Percentiles rank a stretch among this genome's conserved stretches.
Evolutionary conservation across 2,329 filamentous ascomycete genomes (phyloP).

Genomic region (Xylaria arbuscula): DNA sequence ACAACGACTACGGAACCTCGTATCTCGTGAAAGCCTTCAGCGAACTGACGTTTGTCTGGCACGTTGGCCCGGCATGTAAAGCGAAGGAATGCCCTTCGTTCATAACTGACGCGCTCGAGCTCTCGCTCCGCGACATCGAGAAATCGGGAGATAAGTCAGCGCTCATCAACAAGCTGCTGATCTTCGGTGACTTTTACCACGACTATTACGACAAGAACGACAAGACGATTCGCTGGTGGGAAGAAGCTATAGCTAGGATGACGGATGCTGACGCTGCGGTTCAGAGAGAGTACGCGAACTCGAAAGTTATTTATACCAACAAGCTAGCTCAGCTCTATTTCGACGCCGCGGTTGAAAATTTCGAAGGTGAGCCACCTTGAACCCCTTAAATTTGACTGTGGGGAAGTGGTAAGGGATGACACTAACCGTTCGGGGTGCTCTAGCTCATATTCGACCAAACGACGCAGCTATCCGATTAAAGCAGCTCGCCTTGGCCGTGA

Average conservation of each 20-base stretch:
- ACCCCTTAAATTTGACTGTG: neutral
- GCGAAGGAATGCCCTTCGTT: neutral
- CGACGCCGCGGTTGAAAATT: constrained; percentile 15
- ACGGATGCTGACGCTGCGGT: constrained; percentile 7
- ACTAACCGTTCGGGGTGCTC: neutral
- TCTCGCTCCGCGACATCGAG: constrained; percentile 10
- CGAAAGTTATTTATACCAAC: constrained; percentile 8
- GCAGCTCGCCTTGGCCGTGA: constrained; percentile 11
- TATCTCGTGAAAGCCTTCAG: constrained; percentile 10
- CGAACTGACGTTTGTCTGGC: neutral
- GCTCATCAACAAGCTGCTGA: constrained; percentile 11
- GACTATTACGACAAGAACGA: constrained; percentile 16
- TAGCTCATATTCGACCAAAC: constrained; percentile 14
- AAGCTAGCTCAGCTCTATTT: constrained; percentile 18
- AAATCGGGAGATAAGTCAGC: constrained; percentile 9
- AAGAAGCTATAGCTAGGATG: constrained; percentile 11
- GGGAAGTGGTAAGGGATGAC: neutral
- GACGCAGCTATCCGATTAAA: constrained; percentile 14
- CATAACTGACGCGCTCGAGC: constrained; percentile 9
- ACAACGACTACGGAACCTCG: constrained; percentile 9
- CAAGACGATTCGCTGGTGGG: constrained; percentile 13
- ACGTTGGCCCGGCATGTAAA: constrained; percentile 5
- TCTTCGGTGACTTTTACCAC: constrained; percentile 20
- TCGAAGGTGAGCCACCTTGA: constrained; percentile 11
- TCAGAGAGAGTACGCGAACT: constrained; percentile 12